Percentiles rank a stretch among this genome's conserved stretches.
phyloP scores from a whole-genome alignment of 164 flowering plant species.

The Cinnamomum chago region DNA sequence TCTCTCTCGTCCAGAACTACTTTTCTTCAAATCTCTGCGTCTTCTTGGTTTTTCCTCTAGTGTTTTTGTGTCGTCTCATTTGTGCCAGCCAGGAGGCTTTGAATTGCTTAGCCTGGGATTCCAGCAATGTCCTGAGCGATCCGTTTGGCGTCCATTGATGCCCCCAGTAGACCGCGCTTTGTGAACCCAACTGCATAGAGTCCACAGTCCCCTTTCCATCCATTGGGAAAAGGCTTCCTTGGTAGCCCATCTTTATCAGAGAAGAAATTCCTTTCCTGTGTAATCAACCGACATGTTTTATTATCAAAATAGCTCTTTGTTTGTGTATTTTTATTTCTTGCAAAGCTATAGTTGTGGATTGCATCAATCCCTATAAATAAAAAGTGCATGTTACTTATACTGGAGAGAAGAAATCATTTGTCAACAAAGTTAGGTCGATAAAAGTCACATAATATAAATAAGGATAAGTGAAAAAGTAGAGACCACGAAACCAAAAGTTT shows the following conservation, averaged over 20 bases:
- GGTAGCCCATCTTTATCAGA: conserved; percentile 68
- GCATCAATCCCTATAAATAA: too few relatives aligned
- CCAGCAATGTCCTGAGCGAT: conserved; percentile 60
- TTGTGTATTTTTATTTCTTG: too few relatives aligned
- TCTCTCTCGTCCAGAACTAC: neutral
- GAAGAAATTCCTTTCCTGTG: conserved; percentile 66
- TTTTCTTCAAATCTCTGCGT: neutral
- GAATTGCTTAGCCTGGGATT: conserved; percentile 25
- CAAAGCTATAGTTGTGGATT: too few relatives aligned
- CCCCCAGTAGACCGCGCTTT: conserved; percentile 64
- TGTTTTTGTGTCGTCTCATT: neutral
- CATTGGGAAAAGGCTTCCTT: conserved; percentile 59
- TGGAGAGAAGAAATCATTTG: neutral
- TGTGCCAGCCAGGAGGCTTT: conserved; percentile 12
- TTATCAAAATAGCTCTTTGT: too few relatives aligned
- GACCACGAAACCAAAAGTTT: too few relatives aligned
- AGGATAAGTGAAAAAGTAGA: too few relatives aligned
- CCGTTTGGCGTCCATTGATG: conserved; percentile 65
- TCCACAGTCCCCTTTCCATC: conserved; percentile 77
- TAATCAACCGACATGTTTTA: neutral
- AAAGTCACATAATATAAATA: neutral
- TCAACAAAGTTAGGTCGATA: too few relatives aligned
- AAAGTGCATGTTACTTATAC: too few relatives aligned
- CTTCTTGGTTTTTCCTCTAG: neutral
- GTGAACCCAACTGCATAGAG: conserved; percentile 82